Conservation (phyloP, 441 rosid genomes). For the Bocquillonia castaneifolia region DNA sequence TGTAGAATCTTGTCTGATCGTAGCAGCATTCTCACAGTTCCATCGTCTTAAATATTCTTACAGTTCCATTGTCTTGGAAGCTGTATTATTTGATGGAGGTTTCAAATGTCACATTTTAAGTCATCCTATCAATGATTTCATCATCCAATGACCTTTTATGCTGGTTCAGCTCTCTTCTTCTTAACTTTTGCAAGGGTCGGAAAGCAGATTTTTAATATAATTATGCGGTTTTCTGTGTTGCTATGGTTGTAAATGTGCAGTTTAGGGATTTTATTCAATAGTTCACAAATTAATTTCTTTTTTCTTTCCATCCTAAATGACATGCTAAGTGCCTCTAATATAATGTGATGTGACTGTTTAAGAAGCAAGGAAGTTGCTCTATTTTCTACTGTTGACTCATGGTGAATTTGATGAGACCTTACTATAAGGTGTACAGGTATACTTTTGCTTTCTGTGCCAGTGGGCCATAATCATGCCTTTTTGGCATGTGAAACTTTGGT, state of each 20-base stretch:
- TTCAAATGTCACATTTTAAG: neutral
- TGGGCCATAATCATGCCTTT: neutral
- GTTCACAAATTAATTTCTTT: neutral
- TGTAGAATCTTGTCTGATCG: neutral
- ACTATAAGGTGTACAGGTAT: neutral
- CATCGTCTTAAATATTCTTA: no score
- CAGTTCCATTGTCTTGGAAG: slow-evolving; percentile 2
- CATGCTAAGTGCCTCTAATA: no score
- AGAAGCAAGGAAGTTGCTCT: neutral
- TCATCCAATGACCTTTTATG: neutral
- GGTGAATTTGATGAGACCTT: neutral
- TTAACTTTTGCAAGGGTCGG: neutral
- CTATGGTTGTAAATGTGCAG: neutral
- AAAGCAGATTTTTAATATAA: neutral
- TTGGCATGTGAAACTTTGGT: no score
- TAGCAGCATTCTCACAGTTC: neutral
- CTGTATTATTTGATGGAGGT: neutral
- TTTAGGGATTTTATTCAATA: neutral
- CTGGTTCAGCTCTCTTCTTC: neutral
- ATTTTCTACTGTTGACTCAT: neutral
- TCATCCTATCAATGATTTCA: neutral
- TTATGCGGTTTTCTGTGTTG: neutral
- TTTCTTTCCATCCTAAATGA: neutral
- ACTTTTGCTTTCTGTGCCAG: neutral
- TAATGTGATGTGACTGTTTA: no score